Evolutionary conservation across 805 yeast genomes (phyloP).

Genomic region (Sungouiella blattae): DNA sequence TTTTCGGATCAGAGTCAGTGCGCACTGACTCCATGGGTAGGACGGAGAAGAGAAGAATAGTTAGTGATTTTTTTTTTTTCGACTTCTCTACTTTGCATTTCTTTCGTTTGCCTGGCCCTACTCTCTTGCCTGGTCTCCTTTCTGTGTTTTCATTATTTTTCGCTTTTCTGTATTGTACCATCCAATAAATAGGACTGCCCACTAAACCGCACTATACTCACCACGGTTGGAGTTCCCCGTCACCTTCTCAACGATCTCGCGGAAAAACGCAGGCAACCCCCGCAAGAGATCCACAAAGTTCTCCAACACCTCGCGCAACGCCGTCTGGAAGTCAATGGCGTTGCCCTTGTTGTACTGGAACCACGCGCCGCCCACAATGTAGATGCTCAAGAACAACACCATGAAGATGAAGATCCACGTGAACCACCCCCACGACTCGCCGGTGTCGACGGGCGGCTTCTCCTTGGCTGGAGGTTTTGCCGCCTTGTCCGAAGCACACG

Average conservation of each 20-base stretch:
- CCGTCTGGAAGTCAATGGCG: slow-evolving; percentile 65
- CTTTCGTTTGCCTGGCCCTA: no score
- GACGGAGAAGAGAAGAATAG: no score
- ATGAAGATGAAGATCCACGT: slow-evolving; percentile 76
- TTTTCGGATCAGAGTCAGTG: no score
- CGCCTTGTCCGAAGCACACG: slow-evolving; percentile 35
- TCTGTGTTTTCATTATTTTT: no score
- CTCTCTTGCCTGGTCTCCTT: no score
- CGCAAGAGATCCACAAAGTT: slow-evolving; percentile 54
- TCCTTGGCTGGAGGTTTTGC: slow-evolving; percentile 25
- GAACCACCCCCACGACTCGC: slow-evolving; percentile 74
- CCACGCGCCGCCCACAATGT: slow-evolving; percentile 74
- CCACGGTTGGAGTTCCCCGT: slow-evolving; percentile 67
- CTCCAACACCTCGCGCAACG: slow-evolving; percentile 70
- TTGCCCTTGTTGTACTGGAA: slow-evolving; percentile 71
- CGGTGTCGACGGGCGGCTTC: slow-evolving; percentile 16
- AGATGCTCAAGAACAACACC: slow-evolving; percentile 66
- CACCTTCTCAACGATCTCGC: slow-evolving; percentile 65
- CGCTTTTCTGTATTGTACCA: not conserved
- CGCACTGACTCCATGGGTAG: no score
- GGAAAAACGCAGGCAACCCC: slow-evolving; percentile 61
- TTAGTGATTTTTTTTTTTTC: no score
- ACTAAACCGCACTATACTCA: slow-evolving; percentile 87
- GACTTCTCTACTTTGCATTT: no score
- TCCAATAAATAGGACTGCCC: not conserved